phyloP scores from a whole-genome alignment of 164 flowering plant species.

The Chloranthus sessilifolius region DNA sequence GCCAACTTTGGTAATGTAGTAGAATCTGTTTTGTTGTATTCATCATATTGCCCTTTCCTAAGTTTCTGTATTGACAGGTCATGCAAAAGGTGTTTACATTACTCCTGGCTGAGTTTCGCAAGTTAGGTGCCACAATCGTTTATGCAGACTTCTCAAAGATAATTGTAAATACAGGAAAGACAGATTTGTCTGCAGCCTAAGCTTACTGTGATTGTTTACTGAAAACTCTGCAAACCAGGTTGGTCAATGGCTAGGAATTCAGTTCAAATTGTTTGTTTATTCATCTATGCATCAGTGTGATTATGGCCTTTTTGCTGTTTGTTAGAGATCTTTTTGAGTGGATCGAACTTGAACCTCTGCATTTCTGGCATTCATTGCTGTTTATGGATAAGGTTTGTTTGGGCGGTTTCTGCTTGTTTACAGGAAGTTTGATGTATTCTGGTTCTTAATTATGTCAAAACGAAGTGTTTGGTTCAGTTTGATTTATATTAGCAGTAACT shows the following conservation, averaged over 20 bases:
- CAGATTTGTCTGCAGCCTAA: slow-evolving; percentile 68
- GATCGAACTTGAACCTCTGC: slow-evolving; percentile 88
- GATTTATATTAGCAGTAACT: no score
- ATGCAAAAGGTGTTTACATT: slow-evolving; percentile 95
- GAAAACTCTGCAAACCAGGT: slow-evolving; percentile 79
- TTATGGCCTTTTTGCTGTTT: slow-evolving; percentile 8
- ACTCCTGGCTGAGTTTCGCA: slow-evolving; percentile 84
- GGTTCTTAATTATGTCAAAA: no score
- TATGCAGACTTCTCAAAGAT: slow-evolving; percentile 90
- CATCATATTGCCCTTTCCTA: no score
- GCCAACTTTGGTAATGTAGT: not conserved
- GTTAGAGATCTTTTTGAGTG: slow-evolving; percentile 90
- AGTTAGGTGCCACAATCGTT: slow-evolving; percentile 77
- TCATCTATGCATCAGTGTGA: not conserved
- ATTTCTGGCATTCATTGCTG: slow-evolving; percentile 86
- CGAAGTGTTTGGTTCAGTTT: no score
- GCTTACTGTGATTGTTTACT: slow-evolving; percentile 90
- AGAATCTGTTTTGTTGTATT: not conserved
- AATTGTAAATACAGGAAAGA: slow-evolving; percentile 89
- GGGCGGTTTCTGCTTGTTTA: no score
- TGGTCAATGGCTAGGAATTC: slow-evolving; percentile 8
- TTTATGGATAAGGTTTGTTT: slow-evolving; percentile 94
- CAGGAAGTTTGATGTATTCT: no score
- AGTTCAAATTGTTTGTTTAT: not conserved
- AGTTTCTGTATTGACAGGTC: slow-evolving; percentile 52